Evolutionary conservation across 192 early-diverging fungal genomes (phyloP), one percentile per base, ranked within the genome.

Genomic region (Backusella morwellensis): DNA sequence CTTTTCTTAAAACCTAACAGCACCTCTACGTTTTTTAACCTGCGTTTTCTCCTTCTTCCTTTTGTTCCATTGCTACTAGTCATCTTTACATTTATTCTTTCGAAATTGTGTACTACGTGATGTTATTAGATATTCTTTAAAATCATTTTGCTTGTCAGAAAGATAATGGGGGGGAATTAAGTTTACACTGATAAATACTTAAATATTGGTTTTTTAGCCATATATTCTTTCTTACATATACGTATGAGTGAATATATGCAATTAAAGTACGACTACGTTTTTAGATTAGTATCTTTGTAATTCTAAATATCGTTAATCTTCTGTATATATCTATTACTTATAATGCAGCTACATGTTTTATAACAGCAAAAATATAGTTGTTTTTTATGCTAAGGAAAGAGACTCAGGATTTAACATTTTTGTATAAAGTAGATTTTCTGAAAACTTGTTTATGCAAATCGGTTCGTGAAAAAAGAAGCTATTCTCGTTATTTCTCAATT

Each of bases 381-480:
- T 50, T 50, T 50, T 19, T 50, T 44, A 17, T 7, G 23, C 26
- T 3, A 63, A 63, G 11, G 26, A 63, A 29, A 26, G 1, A 63
- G 7, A 0, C 4, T 8, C 29, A 12, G 2, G 2, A 26, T 26
- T 63, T 63, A 63, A 29, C 56, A 63, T 63, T 63, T 63, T 63
- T 63, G 56, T 63, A 63, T 63, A 63, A 63, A 14, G 23, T 63
- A 29, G 56, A 26, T 63, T 26, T 29, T 29, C 8, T 2, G 56
- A 63, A 63, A 63, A 63, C 56, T 26, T 63, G 56, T 63, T 63
- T 63, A 63, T 63, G 56, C 56, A 63, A 63, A 26, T 63, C 21
- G 23, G 12, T 63, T 63, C 23, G 56, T 63, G 21, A 63, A 14
- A 63, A 26, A 26, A 63, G 56, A 12, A 4, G 26, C 21, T 29